Evolutionary conservation across 106 monocot genomes (phyloP).

Genomic region (Cymbidium sinense): DNA sequence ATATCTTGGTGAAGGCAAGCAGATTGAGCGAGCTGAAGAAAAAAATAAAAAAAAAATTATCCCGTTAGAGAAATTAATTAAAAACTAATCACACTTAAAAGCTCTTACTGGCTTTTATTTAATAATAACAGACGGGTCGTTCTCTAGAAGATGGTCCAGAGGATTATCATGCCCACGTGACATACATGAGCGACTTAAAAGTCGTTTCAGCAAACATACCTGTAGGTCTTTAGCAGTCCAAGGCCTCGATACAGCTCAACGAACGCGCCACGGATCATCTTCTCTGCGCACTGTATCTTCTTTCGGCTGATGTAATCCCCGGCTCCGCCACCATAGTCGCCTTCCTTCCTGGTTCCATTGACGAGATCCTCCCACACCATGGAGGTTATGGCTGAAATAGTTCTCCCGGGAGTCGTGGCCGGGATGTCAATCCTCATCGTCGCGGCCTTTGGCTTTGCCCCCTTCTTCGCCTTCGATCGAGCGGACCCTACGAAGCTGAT

Average conservation of each 20-base stretch:
- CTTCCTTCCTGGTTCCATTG: conserved; percentile 64
- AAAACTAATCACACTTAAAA: too few relatives aligned
- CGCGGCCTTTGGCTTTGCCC: conserved; percentile 45
- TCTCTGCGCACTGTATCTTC: conserved; percentile 93
- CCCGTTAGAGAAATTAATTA: too few relatives aligned
- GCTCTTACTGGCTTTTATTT: neutral
- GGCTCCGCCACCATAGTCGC: conserved; percentile 11
- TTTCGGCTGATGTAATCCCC: conserved; percentile 60
- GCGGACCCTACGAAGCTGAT: conserved; percentile 58
- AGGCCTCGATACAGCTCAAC: conserved; percentile 82
- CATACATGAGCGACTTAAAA: neutral
- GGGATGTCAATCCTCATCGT: conserved; percentile 92
- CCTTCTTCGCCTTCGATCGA: conserved; percentile 65
- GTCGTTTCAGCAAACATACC: conserved; percentile 18
- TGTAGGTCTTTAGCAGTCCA: conserved; percentile 80
- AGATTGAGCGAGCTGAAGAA: conserved; percentile 76
- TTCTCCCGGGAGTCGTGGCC: conserved; percentile 49
- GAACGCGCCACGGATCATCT: conserved; percentile 82
- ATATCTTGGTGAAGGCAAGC: conserved; percentile 84
- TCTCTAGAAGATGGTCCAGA: neutral
- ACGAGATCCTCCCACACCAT: conserved; percentile 87
- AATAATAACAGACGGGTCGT: neutral
- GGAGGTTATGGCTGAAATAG: conserved; percentile 54
- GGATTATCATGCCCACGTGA: conserved; percentile 1
- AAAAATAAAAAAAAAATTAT: neutral